Conservation (phyloP, 1,284 basidiomycete genomes). For the Phlebopus sp. region DNA sequence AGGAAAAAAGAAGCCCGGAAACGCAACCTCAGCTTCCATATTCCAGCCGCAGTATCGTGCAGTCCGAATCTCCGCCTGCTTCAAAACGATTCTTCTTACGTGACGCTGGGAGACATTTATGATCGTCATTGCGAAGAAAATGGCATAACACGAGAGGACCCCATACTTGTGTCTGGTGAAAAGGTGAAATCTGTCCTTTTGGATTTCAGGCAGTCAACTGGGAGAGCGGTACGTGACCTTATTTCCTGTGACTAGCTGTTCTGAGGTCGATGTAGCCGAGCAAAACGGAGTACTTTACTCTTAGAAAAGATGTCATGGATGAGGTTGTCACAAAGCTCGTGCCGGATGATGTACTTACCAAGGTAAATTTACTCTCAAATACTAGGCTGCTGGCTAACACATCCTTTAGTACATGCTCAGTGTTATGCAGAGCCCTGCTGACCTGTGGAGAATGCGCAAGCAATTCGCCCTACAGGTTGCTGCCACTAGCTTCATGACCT, state of each 20-base stretch:
- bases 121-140: conserved; percentile 83
- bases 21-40: conserved; percentile 88
- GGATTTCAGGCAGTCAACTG: conserved; percentile 53
- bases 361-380: conserved; percentile 49
- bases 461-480: conserved; percentile 93
- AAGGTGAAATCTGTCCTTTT: conserved; percentile 72
- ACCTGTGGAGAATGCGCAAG: conserved; percentile 97
- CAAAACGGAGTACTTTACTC: conserved; percentile 68
- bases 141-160: conserved; percentile 86
- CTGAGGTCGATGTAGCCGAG: conserved; percentile 41
- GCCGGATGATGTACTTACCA: conserved; percentile 85
- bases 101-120: conserved; percentile 91
- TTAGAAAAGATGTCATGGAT: conserved; percentile 89
- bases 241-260: neutral
- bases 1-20: conserved; percentile 94
- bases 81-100: conserved; percentile 89
- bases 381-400: conserved; percentile 4
- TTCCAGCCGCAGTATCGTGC: conserved; percentile 86
- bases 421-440: conserved; percentile 81
- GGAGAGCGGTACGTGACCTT: conserved; percentile 45
- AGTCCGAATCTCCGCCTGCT: conserved; percentile 84
- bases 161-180: conserved; percentile 80
- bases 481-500: conserved; percentile 90
- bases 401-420: conserved; percentile 80
- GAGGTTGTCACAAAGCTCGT: conserved; percentile 90